phyloP scores from a whole-genome alignment of 2,329 filamentous ascomycete genomes.

The Thermomyces lanuginosus region DNA sequence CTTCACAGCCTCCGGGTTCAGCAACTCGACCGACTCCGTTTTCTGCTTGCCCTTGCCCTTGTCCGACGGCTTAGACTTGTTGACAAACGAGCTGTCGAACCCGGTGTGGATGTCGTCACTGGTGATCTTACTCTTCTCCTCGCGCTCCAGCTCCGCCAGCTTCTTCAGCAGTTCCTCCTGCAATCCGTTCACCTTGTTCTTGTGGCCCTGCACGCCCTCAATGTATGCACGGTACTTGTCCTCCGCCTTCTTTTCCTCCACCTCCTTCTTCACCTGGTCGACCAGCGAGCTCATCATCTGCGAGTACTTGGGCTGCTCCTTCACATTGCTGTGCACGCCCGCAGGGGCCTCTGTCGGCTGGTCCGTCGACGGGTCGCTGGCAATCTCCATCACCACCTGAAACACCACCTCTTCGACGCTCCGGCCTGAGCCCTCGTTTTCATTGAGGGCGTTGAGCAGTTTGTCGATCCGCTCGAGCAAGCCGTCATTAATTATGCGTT shows the following conservation, averaged over 20 bases:
- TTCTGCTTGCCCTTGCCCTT: constrained; percentile 29
- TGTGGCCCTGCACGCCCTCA: constrained; percentile 59
- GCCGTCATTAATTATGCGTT: constrained; percentile 76
- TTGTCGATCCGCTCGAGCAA: constrained; percentile 68
- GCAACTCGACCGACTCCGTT: constrained; percentile 45
- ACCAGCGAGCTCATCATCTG: constrained; percentile 98
- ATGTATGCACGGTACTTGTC: constrained; percentile 61
- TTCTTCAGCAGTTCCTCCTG: constrained; percentile 60
- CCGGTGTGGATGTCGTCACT: constrained; percentile 78
- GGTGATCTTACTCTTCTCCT: constrained; percentile 80
- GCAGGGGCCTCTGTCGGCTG: constrained; percentile 60
- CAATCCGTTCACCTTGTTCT: constrained; percentile 58
- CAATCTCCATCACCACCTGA: constrained; percentile 70
- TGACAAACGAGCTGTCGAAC: constrained; percentile 73
- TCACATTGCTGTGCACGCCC: constrained; percentile 59
- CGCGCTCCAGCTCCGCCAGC: constrained; percentile 65
- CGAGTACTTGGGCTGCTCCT: constrained; percentile 68
- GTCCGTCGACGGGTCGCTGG: constrained; percentile 53
- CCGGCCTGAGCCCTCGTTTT: constrained; percentile 49
- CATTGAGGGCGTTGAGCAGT: constrained; percentile 57
- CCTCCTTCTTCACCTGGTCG: constrained; percentile 76
- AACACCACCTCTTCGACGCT: constrained; percentile 74
- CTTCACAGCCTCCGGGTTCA: constrained; percentile 47
- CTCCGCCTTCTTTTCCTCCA: constrained; percentile 56
- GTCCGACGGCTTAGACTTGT: constrained; percentile 37